Conservation (phyloP, 2,329 filamentous ascomycete genomes). For the Fusarium vanettenii region DNA sequence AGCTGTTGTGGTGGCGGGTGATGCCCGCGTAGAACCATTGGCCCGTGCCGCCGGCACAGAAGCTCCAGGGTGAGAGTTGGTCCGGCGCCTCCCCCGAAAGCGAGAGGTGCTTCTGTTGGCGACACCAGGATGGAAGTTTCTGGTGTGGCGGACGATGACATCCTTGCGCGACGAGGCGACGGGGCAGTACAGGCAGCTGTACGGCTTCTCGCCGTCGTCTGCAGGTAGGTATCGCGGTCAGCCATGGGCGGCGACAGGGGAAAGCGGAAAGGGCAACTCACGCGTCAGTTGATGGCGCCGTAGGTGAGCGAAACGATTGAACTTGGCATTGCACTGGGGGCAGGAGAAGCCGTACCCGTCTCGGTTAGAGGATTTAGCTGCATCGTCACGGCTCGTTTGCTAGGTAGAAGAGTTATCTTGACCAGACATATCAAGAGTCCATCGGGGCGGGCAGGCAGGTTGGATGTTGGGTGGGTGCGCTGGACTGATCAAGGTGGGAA, state of each 20-base stretch:
- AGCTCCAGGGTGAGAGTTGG: background rate
- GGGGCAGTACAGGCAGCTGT: slow-evolving; percentile 4
- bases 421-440: background rate
- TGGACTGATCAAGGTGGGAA: background rate
- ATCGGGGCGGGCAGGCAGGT: background rate
- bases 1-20: background rate
- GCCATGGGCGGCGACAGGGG: background rate
- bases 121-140: slow-evolving; percentile 4
- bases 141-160: slow-evolving; percentile 4
- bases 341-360: background rate
- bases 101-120: background rate
- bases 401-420: slow-evolving; percentile 3
- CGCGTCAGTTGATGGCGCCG: slow-evolving; percentile 7
- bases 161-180: slow-evolving; percentile 5
- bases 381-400: background rate
- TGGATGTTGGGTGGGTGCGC: background rate
- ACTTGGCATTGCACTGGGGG: slow-evolving; percentile 4
- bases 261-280: background rate
- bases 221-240: background rate
- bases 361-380: background rate
- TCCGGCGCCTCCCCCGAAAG: slow-evolving; percentile 2
- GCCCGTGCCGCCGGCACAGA: background rate
- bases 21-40: background rate
- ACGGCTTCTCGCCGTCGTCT: slow-evolving; percentile 5
- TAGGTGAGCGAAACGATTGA: slow-evolving; percentile 3